phyloP scores from a whole-genome alignment of 2,329 filamentous ascomycete species.

The Aspergillus eucalypticola region DNA sequence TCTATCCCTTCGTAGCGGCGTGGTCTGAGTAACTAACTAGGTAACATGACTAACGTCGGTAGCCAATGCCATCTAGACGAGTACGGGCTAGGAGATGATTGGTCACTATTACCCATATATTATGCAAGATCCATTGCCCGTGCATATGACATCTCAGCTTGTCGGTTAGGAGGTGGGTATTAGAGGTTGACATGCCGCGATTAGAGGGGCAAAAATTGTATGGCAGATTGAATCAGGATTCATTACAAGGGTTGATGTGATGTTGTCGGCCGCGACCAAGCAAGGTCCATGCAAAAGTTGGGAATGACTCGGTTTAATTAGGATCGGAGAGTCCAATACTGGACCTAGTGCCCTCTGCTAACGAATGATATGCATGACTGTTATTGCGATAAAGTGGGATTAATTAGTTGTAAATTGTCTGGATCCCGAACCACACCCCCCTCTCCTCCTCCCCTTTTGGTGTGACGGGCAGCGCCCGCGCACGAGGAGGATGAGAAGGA shows the following conservation, averaged over 20 bases:
- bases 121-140: slow-evolving; percentile 25
- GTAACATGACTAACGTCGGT: slow-evolving; percentile 5
- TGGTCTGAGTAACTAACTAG: slow-evolving; percentile 2
- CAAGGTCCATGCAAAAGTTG: neutral
- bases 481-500: slow-evolving; percentile 13
- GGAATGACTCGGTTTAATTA: slow-evolving; percentile 4
- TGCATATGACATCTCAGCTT: slow-evolving; percentile 39
- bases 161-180: slow-evolving; percentile 16
- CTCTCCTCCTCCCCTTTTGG: neutral
- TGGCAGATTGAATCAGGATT: neutral
- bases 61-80: slow-evolving; percentile 14
- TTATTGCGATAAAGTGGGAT: slow-evolving; percentile 1
- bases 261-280: neutral
- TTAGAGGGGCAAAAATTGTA: slow-evolving; percentile 2
- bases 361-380: slow-evolving; percentile 3
- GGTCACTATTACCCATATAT: slow-evolving; percentile 15
- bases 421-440: neutral
- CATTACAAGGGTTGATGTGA: neutral
- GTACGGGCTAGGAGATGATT: slow-evolving; percentile 17
- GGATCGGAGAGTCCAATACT: neutral
- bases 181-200: slow-evolving; percentile 16
- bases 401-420: slow-evolving; percentile 1
- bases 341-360: neutral
- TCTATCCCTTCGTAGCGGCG: neutral
- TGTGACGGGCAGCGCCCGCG: neutral